Base-by-base conservation (phyloP, 225 moss, liverwort and hornwort genomes). In the Pleurozium schreberi region DNA sequence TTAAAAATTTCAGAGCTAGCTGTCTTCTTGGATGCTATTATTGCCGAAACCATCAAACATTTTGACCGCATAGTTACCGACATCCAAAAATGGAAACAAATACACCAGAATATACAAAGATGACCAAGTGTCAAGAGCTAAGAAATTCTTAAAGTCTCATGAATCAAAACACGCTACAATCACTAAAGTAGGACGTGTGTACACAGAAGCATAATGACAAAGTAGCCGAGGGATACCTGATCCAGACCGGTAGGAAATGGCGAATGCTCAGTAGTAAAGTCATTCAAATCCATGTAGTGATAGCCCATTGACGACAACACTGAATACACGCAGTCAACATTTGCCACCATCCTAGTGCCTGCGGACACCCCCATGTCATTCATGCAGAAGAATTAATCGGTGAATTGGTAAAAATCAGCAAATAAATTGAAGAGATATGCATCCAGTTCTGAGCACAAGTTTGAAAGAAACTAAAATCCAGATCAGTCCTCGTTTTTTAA, bases 211-310 rank as follows among this genome's bases (percentile, higher is more conserved):
- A 28, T 34, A 42, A 53, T 43, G 63, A 65, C 49, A 36, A 82
- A 75, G 71, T 73, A 71, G 55, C 34, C 30, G 78, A 78, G 22
- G 28, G 63, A 66, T 84, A 96, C 96, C 95, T 96, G 96, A 91
- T 96, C 95, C 84, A 96, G 93, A 64, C 92, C 93, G 40, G 92
- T 91, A 50, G 96, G 96, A 90, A 91, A 96, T 75, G 96, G 95
- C 31, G 95, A 96, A 91, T 94, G 93, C 65, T 93, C 96, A 75
- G 92, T 96, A 40, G 90, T 88, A 14, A 89, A 80, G 91, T 96
- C 95, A 87, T 96, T 95, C 47, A 93, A 80, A 92, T 96, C 95
- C 90, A 95, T 87, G 81, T 92, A 88, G 31, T 85, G 61, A 75
- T 92, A 91, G 69, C 95, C 97, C 87, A 93, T 92, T 43, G 80